Percentiles rank a stretch among this genome's conserved stretches.
Evolutionary conservation across 106 monocot genomes (phyloP).

Genomic region (Dioscorea alata): DNA sequence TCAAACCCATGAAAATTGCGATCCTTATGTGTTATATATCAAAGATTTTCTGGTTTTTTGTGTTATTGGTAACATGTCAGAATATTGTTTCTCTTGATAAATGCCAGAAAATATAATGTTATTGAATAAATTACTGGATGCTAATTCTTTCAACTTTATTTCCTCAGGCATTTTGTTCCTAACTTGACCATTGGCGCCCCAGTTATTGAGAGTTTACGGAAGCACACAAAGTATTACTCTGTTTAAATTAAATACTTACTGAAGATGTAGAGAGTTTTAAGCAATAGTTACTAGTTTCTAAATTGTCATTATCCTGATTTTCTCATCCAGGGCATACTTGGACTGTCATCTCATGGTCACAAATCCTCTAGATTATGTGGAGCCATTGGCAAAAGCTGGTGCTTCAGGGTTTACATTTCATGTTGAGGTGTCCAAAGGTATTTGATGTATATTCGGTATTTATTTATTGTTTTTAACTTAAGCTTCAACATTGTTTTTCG

Average conservation of each 20-base stretch:
- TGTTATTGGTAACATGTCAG: too few relatives aligned
- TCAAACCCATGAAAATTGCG: too few relatives aligned
- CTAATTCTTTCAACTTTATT: background rate
- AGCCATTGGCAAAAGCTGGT: constrained; percentile 89
- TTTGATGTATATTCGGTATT: too few relatives aligned
- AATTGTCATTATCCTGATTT: too few relatives aligned
- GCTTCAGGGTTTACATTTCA: constrained; percentile 99
- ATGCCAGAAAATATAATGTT: too few relatives aligned
- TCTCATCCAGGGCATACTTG: constrained; percentile 72
- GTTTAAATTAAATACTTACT: background rate
- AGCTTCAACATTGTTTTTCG: too few relatives aligned
- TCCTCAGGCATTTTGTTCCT: constrained; percentile 89
- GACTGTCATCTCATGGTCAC: constrained; percentile 99
- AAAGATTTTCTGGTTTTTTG: too few relatives aligned
- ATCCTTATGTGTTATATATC: too few relatives aligned
- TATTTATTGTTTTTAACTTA: too few relatives aligned
- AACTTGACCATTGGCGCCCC: constrained; percentile 98
- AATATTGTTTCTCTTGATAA: too few relatives aligned
- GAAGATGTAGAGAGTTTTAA: background rate
- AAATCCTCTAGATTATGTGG: constrained; percentile 88
- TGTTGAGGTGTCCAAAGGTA: constrained; percentile 90
- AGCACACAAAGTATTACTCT: constrained; percentile 61
- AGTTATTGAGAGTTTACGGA: constrained; percentile 87
- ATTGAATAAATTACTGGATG: too few relatives aligned
- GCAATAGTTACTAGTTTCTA: background rate